Conservation (phyloP, 257 asterid species). For the Solanum dulcamara region DNA sequence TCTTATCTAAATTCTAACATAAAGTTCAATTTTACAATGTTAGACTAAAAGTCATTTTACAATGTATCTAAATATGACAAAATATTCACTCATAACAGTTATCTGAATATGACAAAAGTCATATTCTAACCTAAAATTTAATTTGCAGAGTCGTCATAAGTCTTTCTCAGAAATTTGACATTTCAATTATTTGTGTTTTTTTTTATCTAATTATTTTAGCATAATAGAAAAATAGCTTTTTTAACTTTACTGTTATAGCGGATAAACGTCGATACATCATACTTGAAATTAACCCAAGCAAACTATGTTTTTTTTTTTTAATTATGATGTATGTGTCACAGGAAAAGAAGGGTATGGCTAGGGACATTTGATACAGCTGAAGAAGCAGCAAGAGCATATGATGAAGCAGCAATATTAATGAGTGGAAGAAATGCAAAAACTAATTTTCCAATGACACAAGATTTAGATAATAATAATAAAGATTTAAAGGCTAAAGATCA, state of each 20-base stretch:
- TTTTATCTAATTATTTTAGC: not conserved
- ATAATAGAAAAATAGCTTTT: not conserved
- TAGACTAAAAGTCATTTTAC: too few relatives aligned
- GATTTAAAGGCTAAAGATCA: not conserved
- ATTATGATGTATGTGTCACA: not conserved
- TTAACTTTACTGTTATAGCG: not conserved
- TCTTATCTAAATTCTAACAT: not conserved
- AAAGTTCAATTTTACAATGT: not conserved
- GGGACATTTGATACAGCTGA: constrained; percentile 86
- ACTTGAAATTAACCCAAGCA: not conserved
- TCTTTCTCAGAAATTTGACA: not conserved
- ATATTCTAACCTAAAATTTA: not conserved
- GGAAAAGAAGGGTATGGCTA: constrained; percentile 84
- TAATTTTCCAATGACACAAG: constrained; percentile 42
- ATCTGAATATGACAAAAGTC: not conserved
- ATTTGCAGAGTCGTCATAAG: rapidly evolving
- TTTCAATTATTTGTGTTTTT: not conserved
- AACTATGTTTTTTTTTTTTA: not conserved
- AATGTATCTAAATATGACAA: too few relatives aligned
- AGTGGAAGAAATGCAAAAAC: constrained; percentile 76
- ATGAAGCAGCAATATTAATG: constrained; percentile 71
- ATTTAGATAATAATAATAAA: constrained; percentile 9
- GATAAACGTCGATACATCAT: not conserved
- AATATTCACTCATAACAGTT: not conserved
- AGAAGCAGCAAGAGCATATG: constrained; percentile 78